phyloP scores from a whole-genome alignment of 192 early-diverging fungal species.

The Podochytrium sp. region DNA sequence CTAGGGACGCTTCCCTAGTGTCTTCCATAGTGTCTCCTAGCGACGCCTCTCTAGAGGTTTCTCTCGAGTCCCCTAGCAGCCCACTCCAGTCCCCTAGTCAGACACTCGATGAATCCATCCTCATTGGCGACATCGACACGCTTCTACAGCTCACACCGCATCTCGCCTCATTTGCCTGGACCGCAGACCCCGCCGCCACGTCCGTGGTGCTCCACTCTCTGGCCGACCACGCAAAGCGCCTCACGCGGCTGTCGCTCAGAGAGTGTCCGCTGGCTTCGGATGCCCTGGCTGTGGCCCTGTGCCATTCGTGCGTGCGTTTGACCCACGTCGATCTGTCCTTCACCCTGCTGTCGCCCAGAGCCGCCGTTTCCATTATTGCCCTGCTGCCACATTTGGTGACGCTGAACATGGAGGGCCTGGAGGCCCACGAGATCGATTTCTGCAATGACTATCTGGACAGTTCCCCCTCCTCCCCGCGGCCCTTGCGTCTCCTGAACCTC shows the following conservation, averaged over 20 bases:
- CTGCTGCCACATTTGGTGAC: constrained; percentile 11
- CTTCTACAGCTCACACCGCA: constrained; percentile 41
- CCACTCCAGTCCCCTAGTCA: no score
- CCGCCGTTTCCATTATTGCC: constrained; percentile 18
- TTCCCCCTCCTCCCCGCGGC: no score
- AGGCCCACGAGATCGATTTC: no score
- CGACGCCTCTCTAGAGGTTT: no score
- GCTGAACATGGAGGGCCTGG: constrained; percentile 34
- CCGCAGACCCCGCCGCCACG: constrained; percentile 21
- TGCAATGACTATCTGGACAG: no score
- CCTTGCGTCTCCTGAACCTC: constrained; percentile 29
- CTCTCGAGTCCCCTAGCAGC: no score
- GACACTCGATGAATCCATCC: constrained; percentile 26
- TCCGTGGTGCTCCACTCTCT: constrained; percentile 43
- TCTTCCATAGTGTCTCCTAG: no score
- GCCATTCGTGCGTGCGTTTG: constrained; percentile 13
- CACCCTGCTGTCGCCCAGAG: constrained; percentile 25
- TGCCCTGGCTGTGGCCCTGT: constrained; percentile 24
- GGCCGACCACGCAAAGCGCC: constrained; percentile 30
- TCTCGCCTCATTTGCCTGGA: constrained; percentile 21
- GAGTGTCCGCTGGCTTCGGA: constrained; percentile 41
- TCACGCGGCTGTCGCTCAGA: constrained; percentile 24
- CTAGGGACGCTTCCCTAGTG: neutral
- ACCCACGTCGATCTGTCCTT: constrained; percentile 34
- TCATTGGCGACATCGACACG: constrained; percentile 49